Evolutionary conservation across 192 early-diverging fungal species (phyloP), one percentile per base, ranked within the genome.

Genomic region (Kappamyces sp.): DNA sequence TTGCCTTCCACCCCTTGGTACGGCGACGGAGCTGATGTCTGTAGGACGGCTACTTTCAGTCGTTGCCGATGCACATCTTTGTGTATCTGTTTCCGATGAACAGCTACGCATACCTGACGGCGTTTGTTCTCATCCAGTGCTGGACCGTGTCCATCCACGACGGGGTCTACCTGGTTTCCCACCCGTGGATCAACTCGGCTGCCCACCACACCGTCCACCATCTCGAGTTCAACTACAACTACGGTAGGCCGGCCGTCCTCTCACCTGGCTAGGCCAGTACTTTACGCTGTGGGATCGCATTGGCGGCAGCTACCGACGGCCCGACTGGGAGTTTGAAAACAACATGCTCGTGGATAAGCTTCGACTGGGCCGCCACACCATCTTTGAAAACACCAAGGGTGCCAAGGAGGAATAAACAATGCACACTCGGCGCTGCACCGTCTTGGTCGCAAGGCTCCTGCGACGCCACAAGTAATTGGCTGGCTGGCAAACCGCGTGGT

Each of bases 71-170:
- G 72, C 96, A 99, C 59, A 13, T 94, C 51, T 93, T 89, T 64
- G 92, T 90, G 8, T 99, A 81, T 73, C 40, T 93, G 44, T 76
- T 95, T 46, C 96, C 96, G 1, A 87, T 99, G 78, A 84, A 94
- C 67, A 87, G 90, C 69, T 90, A 81, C 53, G 72, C 91, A n/a
- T 99, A 99, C 68, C 58, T 99, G 40, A 67, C 61, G 10, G 69
- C 88, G 60, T 99, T 99, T 67, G 72, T 84, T 2, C 77, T 90
- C 67, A 90, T 99, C 49, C 92, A 95, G 61, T 63, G 92, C 40
- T 99, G 96, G 96, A 95, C 92, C 15, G 87, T 99, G 23, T 78
- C 90, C 79, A 99, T 99, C 72, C 96, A 99, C 70, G 96, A 99
- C 66, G 91, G 66, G 84, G 84, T 85, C 50, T 93, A 89, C 60